Percentiles rank a stretch among this genome's conserved stretches.
phyloP scores from a whole-genome alignment of 1,139 yeast genomes.

The Lodderomyces beijingensis region DNA sequence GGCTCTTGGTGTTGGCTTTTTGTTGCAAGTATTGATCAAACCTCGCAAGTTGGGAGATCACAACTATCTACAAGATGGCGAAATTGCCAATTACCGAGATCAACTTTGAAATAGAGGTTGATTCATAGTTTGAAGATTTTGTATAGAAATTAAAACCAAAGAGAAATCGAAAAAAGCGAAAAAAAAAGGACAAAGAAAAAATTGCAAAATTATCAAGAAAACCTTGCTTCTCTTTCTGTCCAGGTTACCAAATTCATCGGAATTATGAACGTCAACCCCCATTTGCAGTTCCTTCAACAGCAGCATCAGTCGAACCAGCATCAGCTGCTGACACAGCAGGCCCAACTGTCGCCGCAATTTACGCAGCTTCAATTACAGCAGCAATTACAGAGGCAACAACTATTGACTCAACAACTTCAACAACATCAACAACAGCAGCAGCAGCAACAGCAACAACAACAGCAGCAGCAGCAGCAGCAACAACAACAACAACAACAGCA shows the following conservation, averaged over 20 bases:
- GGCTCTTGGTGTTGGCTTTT: constrained; percentile 43
- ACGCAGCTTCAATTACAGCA: constrained; percentile 37
- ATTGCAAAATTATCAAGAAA: too few relatives aligned
- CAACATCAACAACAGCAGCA: too few relatives aligned
- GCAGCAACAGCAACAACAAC: constrained; percentile 39
- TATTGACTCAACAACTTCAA: constrained; percentile 28
- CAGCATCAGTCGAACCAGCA: constrained; percentile 21
- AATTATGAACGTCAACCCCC: constrained; percentile 41
- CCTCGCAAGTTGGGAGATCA: constrained; percentile 47
- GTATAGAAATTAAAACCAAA: background rate
- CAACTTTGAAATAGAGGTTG: constrained; percentile 20
- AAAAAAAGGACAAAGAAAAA: constrained; percentile 2
- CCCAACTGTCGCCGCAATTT: constrained; percentile 31
- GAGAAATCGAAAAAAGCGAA: background rate
- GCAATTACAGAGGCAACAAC: constrained; percentile 40
- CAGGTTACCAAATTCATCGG: too few relatives aligned
- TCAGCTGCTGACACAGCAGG: constrained; percentile 28
- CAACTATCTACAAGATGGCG: constrained; percentile 31
- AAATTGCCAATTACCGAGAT: constrained; percentile 20
- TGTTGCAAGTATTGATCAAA: constrained; percentile 44
- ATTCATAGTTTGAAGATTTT: too few relatives aligned
- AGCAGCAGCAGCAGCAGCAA: constrained; percentile 39
- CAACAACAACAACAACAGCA: constrained; percentile 21
- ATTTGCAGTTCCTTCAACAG: constrained; percentile 42
- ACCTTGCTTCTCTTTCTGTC: too few relatives aligned